phyloP scores from a whole-genome alignment of 2,329 filamentous ascomycete species.

The Cladophialophora psammophila region DNA sequence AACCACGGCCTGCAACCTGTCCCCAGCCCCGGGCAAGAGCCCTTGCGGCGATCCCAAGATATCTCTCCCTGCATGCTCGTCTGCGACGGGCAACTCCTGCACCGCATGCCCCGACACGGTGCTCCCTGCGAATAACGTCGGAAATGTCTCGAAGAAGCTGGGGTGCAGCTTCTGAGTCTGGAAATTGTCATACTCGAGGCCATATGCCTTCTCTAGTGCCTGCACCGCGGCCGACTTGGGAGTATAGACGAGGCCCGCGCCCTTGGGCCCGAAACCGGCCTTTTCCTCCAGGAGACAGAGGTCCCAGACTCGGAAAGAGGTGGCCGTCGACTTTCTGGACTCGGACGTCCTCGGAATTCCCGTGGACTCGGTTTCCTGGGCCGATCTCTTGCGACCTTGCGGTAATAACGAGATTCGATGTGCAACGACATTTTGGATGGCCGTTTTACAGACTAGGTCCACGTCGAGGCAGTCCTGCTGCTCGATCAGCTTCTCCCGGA shows the following conservation, averaged over 20 bases:
- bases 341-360: neutral
- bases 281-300: conserved; percentile 24
- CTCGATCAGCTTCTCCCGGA: conserved; percentile 23
- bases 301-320: conserved; percentile 28
- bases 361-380: too few species aligned
- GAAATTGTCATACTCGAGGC: conserved; percentile 24
- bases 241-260: conserved; percentile 8
- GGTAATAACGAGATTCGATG: conserved; percentile 7
- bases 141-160: conserved; percentile 79
- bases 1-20: too few species aligned
- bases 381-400: neutral
- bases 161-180: conserved; percentile 54
- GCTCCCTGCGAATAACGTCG: conserved; percentile 21
- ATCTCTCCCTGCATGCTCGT: conserved; percentile 30
- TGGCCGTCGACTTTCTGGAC: neutral
- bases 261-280: neutral
- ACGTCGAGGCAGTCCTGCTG: conserved; percentile 23
- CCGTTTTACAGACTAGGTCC: conserved; percentile 17
- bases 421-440: conserved; percentile 19
- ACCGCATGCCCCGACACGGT: neutral
- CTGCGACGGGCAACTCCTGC: conserved; percentile 47
- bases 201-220: conserved; percentile 18
- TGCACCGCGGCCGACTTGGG: conserved; percentile 13
- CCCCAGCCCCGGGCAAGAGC: too few species aligned
- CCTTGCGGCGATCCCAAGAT: too few species aligned